A percentile compares a stretch with the other conserved stretches of the same genome.
Conservation (phyloP, 208 protist species). For the Trypanosoma brucei region DNA sequence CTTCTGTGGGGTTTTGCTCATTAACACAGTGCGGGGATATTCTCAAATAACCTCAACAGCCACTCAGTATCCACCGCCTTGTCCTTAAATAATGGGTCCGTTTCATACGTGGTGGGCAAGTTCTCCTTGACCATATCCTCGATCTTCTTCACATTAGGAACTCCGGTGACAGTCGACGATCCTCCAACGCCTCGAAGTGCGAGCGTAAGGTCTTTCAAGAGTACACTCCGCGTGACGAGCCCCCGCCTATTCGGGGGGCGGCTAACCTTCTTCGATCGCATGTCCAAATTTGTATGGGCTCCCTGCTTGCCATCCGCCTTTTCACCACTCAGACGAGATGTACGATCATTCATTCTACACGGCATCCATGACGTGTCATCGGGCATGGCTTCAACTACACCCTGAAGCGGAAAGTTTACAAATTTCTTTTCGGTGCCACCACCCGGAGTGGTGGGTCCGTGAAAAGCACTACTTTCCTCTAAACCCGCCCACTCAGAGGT, state of each 20-base stretch:
- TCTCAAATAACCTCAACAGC: constrained; percentile 20
- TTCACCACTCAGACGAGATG: background rate
- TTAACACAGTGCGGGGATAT: constrained; percentile 16
- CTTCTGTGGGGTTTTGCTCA: background rate
- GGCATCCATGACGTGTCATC: constrained; percentile 21
- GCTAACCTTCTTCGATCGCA: constrained; percentile 11
- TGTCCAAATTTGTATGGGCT: background rate
- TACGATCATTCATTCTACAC: background rate
- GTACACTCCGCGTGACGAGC: constrained; percentile 5
- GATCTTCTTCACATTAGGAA: constrained; percentile 6
- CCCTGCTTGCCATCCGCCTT: background rate
- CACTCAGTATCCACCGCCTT: constrained; percentile 16
- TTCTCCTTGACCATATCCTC: constrained; percentile 17
- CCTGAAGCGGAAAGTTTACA: background rate
- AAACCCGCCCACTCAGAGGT: constrained; percentile 4
- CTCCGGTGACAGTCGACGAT: background rate
- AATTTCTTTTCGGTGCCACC: background rate
- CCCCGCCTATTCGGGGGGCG: constrained; percentile 16
- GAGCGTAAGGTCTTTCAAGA: constrained; percentile 8
- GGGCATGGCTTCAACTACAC: constrained; percentile 14
- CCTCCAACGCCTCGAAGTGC: background rate
- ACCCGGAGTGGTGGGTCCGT: background rate
- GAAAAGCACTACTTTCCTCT: constrained; percentile 1
- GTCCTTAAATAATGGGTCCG: constrained; percentile 21
- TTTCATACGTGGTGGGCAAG: constrained; percentile 24